phyloP scores from a whole-genome alignment of 768 basidiomycete species.

The Naganishia vaughanmartiniae region DNA sequence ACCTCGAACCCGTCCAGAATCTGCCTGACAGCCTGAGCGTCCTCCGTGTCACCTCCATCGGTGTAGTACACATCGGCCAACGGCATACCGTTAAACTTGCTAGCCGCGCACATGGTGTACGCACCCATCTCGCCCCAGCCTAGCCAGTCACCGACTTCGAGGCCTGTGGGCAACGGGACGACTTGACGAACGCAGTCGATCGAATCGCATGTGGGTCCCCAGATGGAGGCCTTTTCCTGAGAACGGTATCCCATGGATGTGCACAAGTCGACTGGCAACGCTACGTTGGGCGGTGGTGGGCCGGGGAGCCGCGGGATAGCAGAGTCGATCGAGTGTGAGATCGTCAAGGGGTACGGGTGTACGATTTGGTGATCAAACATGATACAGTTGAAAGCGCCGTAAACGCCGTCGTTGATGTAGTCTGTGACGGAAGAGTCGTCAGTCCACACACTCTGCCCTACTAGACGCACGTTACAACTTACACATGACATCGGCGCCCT shows the following conservation, averaged over 20 bases:
- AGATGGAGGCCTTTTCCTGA: constrained; percentile 62
- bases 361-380: constrained; percentile 93
- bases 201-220: constrained; percentile 98
- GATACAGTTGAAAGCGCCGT: constrained; percentile 69
- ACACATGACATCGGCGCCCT: constrained; percentile 78
- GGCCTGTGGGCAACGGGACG: constrained; percentile 62
- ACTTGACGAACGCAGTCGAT: constrained; percentile 80
- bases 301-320: constrained; percentile 34
- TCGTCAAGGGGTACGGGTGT: constrained; percentile 65
- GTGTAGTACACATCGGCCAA: constrained; percentile 46
- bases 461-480: constrained; percentile 52
- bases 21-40: constrained; percentile 42
- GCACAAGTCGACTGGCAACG: constrained; percentile 50
- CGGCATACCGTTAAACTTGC: constrained; percentile 76
- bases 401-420: constrained; percentile 99
- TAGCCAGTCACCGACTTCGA: constrained; percentile 94
- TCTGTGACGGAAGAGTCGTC: constrained; percentile 58
- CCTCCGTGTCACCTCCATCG: constrained; percentile 39
- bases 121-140: constrained; percentile 98
- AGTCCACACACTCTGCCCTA: not conserved
- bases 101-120: constrained; percentile 96
- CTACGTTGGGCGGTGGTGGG: constrained; percentile 50
- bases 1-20: constrained; percentile 43
- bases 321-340: constrained; percentile 37
- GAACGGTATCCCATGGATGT: constrained; percentile 51